Conservation (phyloP, 331 rosid genomes). For the Dryas integrifolia region DNA sequence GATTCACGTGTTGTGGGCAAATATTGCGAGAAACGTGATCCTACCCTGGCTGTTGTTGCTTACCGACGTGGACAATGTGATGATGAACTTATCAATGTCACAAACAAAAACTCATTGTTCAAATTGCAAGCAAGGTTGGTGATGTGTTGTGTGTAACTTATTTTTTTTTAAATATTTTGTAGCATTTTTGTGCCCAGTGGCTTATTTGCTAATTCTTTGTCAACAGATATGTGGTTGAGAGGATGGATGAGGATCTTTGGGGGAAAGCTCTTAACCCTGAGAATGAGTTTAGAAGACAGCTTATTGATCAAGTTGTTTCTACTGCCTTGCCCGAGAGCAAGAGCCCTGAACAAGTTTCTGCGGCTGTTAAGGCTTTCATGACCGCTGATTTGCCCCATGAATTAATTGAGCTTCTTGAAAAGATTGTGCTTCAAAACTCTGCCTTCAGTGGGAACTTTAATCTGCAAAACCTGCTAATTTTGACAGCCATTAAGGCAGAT, state of each 20-base stretch:
- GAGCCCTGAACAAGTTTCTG: slow-evolving; percentile 99
- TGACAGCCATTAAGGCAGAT: slow-evolving; percentile 98
- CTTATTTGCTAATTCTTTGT: slow-evolving; percentile 25
- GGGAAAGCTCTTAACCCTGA: slow-evolving; percentile 87
- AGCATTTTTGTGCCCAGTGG: slow-evolving; percentile 9
- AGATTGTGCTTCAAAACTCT: slow-evolving; percentile 98
- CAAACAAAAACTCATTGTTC: slow-evolving; percentile 91
- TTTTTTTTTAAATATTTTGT: slow-evolving; percentile 5
- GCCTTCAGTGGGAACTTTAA: slow-evolving; percentile 98
- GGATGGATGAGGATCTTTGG: slow-evolving; percentile 98
- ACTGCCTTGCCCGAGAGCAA: slow-evolving; percentile 99
- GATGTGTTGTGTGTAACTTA: neutral
- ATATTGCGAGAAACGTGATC: slow-evolving; percentile 99
- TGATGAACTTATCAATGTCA: slow-evolving; percentile 91
- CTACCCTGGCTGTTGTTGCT: slow-evolving; percentile 97
- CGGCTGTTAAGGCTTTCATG: slow-evolving; percentile 99
- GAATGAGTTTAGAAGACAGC: slow-evolving; percentile 84
- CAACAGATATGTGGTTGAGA: slow-evolving; percentile 93
- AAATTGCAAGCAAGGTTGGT: slow-evolving; percentile 98
- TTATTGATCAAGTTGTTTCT: slow-evolving; percentile 96
- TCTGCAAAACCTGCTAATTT: slow-evolving; percentile 87
- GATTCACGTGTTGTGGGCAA: slow-evolving; percentile 99
- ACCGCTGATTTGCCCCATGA: slow-evolving; percentile 99
- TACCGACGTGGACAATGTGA: slow-evolving; percentile 97
- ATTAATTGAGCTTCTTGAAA: slow-evolving; percentile 97